Base-by-base conservation (phyloP, 2,329 filamentous ascomycete genomes). In the Ceratocystis smalleyi region DNA sequence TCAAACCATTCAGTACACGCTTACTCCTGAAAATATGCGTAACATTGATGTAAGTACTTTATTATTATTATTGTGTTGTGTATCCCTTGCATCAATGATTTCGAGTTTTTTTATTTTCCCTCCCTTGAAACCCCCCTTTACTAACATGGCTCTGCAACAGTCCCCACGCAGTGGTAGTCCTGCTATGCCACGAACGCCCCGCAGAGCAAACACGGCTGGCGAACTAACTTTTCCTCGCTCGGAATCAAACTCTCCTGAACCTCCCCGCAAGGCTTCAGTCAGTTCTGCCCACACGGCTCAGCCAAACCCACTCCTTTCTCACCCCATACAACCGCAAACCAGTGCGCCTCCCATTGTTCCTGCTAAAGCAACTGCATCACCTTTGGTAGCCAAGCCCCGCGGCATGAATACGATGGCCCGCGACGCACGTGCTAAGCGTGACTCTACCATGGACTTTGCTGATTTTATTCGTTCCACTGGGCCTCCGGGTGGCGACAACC, bases 401-500 rank as follows among this genome's bases (percentile, higher is more conserved):
- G 40, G 43, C 32, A 45, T 32, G 6, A 65, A 54, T 32, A 43
- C 63, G 8, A 30, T 64, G 57, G 83, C 90, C 27, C 82, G 91
- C 68, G 91, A 96, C 68, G 85, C 90, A 1, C 82, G 87, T 67
- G 78, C 88, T 7, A 79, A 83, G 8, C 78, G 80, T 4, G 87
- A 91, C 67, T 89, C 89, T 0, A 83, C 87, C 7, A 80, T 84
- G 57, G 91, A 96, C 70, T 89, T 96, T 75, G 88, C 90, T 24
- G 87, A 95, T 66, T 96, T 96, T 72, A 89, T 95, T 70, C 86
- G 89, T 66, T 88, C 87, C 0, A 95, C 90, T 35, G 90, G 89
- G 1, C 88, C 92, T 17, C 71, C 79, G n/a, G 76, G 75, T 12
- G 65, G 63, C 45, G 77, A 77, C 54, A 75, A 72, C 60, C 70